Conservation (phyloP, 495 filamentous ascomycete genomes). For the Aspergillus asperescens region DNA sequence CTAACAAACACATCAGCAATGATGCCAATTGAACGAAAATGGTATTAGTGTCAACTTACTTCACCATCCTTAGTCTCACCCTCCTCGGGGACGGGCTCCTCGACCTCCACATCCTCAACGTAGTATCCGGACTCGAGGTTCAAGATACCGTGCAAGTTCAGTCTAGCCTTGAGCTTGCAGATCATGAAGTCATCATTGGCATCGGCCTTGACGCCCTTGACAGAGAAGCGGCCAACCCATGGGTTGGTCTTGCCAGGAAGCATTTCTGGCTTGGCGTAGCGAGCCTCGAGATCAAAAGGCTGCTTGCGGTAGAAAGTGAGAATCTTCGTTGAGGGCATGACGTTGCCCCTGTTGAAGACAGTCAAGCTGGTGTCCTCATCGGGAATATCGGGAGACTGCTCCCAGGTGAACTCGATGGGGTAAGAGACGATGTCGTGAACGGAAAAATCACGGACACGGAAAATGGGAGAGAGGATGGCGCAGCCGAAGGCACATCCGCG, state of each 20-base stretch:
- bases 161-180: conserved; percentile 97
- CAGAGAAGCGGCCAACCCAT: conserved; percentile 94
- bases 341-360: conserved; percentile 96
- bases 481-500: conserved; percentile 97
- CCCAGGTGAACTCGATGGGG: conserved; percentile 99
- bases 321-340: conserved; percentile 98
- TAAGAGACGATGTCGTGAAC: conserved; percentile 97
- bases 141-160: conserved; percentile 94
- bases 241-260: conserved; percentile 90
- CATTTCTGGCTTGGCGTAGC: conserved; percentile 77
- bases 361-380: conserved; percentile 97
- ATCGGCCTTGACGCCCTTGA: conserved; percentile 83
- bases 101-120: conserved; percentile 96
- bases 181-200: conserved; percentile 94
- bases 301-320: conserved; percentile 99
- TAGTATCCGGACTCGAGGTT: conserved; percentile 97
- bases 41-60: conserved; percentile 48
- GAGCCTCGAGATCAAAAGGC: conserved; percentile 92
- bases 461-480: conserved; percentile 94
- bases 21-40: background rate
- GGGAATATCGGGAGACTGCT: conserved; percentile 96
- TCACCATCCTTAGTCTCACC: conserved; percentile 54
- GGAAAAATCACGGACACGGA: conserved; percentile 97
- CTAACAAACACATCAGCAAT: conserved; percentile 43
- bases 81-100: conserved; percentile 76